Evolutionary conservation across 176 grass and related monocot genomes (phyloP).

Genomic region (Tuctoria greenei): DNA sequence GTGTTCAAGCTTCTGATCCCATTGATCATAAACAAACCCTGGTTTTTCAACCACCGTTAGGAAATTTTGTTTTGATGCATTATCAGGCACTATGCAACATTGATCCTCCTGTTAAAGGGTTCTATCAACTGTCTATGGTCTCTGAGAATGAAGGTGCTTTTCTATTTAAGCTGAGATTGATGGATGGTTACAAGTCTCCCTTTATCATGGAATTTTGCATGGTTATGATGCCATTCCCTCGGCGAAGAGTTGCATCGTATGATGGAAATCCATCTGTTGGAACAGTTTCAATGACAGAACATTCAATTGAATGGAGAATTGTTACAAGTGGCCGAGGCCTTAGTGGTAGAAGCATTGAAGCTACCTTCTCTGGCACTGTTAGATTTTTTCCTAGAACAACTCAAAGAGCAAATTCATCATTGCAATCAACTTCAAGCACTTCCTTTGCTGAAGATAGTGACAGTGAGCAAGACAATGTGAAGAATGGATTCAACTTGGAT

Average conservation of each 20-base stretch:
- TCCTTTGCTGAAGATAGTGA: slow-evolving; percentile 75
- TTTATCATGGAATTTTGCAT: slow-evolving; percentile 94
- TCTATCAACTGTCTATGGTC: slow-evolving; percentile 93
- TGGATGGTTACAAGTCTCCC: slow-evolving; percentile 87
- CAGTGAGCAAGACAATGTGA: slow-evolving; percentile 58
- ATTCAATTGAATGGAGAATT: slow-evolving; percentile 95
- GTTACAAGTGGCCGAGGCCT: slow-evolving; percentile 70
- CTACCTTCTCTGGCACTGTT: slow-evolving; percentile 83
- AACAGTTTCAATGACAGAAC: slow-evolving; percentile 81
- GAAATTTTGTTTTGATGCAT: slow-evolving; percentile 81
- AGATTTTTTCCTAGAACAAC: slow-evolving; percentile 64
- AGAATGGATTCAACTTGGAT: slow-evolving; percentile 72
- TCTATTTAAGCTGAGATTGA: slow-evolving; percentile 86
- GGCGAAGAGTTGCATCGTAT: slow-evolving; percentile 77
- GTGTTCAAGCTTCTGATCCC: slow-evolving; percentile 80
- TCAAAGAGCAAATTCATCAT: slow-evolving; percentile 57
- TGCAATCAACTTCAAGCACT: slow-evolving; percentile 41
- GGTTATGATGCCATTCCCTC: slow-evolving; percentile 88
- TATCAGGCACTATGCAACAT: slow-evolving; percentile 63
- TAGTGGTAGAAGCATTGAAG: slow-evolving; percentile 82
- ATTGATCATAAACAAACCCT: slow-evolving; percentile 75
- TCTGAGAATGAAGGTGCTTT: slow-evolving; percentile 94
- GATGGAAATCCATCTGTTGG: slow-evolving; percentile 90
- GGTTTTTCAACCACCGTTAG: slow-evolving; percentile 83
- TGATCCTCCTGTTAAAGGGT: slow-evolving; percentile 85